Evolutionary conservation across 2,329 filamentous ascomycete species (phyloP).

Genomic region (Didymellaceae sp.): DNA sequence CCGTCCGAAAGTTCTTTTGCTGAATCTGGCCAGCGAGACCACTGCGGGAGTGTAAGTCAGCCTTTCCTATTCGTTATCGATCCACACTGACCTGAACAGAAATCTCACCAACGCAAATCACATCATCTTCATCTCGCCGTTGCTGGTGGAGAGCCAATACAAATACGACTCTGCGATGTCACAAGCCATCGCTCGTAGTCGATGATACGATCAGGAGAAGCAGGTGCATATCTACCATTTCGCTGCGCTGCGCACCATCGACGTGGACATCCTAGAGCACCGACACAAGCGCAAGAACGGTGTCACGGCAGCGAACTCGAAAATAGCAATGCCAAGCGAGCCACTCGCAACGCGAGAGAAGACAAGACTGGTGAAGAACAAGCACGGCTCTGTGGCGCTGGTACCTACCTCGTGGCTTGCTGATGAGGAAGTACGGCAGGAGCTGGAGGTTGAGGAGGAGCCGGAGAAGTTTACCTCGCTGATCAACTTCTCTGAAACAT

Average conservation of each 20-base stretch:
- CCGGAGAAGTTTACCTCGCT: conserved; percentile 32
- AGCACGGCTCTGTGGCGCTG: conserved; percentile 26
- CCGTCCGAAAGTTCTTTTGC: conserved; percentile 59
- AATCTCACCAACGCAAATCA: conserved; percentile 71
- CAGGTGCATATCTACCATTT: conserved; percentile 71
- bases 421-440: conserved; percentile 16
- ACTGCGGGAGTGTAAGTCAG: conserved; percentile 64
- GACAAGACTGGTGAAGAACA: conserved; percentile 29
- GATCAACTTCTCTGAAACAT: conserved; percentile 38
- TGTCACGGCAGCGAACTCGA: conserved; percentile 15
- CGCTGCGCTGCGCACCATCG: conserved; percentile 75
- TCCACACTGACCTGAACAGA: conserved; percentile 39
- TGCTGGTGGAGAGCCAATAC: conserved; percentile 58
- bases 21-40: conserved; percentile 63
- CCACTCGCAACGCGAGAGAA: conserved; percentile 20
- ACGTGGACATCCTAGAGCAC: conserved; percentile 56
- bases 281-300: conserved; percentile 45
- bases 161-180: conserved; percentile 65
- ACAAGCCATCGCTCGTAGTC: conserved; percentile 67
- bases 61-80: background rate
- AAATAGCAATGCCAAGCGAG: conserved; percentile 8
- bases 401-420: conserved; percentile 37
- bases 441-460: conserved; percentile 20
- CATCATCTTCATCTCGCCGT: conserved; percentile 66
- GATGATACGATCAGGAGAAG: conserved; percentile 64